A percentile compares a stretch with the other conserved stretches of the same genome.
Conservation (phyloP, 371 early-diverging fungal genomes). For the Mortierella sp. region DNA sequence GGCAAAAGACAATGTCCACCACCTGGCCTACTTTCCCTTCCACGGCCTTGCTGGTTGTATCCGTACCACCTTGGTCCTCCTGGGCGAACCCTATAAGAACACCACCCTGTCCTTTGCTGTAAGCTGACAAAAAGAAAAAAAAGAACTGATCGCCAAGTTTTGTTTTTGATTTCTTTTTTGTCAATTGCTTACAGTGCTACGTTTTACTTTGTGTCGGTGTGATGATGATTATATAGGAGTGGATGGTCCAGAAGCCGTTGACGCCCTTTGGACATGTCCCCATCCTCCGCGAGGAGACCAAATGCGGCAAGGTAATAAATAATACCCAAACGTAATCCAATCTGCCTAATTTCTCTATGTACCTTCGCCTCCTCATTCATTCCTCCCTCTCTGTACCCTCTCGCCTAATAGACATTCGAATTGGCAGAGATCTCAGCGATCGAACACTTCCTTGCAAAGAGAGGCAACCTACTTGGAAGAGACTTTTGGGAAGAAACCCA, state of each 20-base stretch:
- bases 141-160: background rate
- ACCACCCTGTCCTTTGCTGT: conserved; percentile 17
- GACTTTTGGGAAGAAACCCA: conserved; percentile 53
- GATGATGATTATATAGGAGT: conserved; percentile 35
- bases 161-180: background rate
- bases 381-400: background rate
- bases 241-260: conserved; percentile 59
- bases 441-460: conserved; percentile 63
- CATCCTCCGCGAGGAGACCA: conserved; percentile 59
- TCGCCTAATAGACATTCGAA: conserved; percentile 21
- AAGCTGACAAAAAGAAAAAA: background rate
- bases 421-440: conserved; percentile 62
- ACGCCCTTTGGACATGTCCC: conserved; percentile 72
- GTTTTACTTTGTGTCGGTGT: background rate
- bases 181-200: background rate
- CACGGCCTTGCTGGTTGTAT: conserved; percentile 58
- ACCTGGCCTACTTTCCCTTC: conserved; percentile 57
- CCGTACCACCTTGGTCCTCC: conserved; percentile 34
- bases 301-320: conserved; percentile 38
- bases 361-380: no score
- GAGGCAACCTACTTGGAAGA: conserved; percentile 53
- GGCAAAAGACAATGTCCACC: conserved; percentile 29
- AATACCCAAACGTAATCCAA: background rate
- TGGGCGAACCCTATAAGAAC: conserved; percentile 30
- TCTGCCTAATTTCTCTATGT: background rate